These are phyloP conservation scores for Pseudogymnoascus sp. DNA, from an alignment of 2,329 filamentous ascomycete genomes.

Conservation along the genomic window DNA sequence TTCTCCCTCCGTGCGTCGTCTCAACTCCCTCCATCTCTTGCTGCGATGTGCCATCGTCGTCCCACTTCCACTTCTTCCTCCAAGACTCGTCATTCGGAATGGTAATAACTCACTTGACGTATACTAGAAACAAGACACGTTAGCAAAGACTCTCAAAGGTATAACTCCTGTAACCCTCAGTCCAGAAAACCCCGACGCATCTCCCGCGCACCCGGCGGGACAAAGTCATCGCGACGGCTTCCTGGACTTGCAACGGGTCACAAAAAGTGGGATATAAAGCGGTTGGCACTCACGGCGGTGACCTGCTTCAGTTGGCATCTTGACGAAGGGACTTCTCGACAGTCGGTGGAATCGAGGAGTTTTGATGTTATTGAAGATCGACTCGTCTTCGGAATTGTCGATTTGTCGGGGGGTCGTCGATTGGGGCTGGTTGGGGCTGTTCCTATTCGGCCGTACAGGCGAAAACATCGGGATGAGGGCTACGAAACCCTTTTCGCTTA, in stretches of 20 bases:
- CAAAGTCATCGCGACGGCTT: conserved; percentile 8
- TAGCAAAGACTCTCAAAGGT: conserved; percentile 22
- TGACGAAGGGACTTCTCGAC: conserved; percentile 49
- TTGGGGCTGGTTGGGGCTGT: conserved; percentile 1
- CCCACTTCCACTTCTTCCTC: background rate
- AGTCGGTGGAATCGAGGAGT: conserved; percentile 34
- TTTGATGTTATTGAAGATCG: conserved; percentile 4
- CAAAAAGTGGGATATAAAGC: conserved; percentile 11
- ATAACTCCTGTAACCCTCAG: conserved; percentile 10
- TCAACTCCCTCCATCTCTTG: conserved; percentile 14
- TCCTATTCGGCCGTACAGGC: conserved; percentile 5
- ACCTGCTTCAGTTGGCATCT: conserved; percentile 82
- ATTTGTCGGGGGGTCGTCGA: conserved; percentile 3
- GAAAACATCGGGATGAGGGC: background rate
- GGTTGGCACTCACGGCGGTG: conserved; percentile 68
- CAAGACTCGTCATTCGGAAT: conserved; percentile 12
- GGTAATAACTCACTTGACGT: conserved; percentile 70
- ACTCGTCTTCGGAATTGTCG: conserved; percentile 5
- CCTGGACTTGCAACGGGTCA: background rate
- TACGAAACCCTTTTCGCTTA: conserved; percentile 6
- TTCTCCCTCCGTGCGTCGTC: background rate
- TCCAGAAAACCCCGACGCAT: background rate
- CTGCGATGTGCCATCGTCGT: background rate
- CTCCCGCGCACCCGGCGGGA: conserved; percentile 9
- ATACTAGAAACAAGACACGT: conserved; percentile 50